These are phyloP conservation scores for Flaveria bidentis DNA, from an alignment of 129 eudicot genomes.

Conservation along the genomic window DNA sequence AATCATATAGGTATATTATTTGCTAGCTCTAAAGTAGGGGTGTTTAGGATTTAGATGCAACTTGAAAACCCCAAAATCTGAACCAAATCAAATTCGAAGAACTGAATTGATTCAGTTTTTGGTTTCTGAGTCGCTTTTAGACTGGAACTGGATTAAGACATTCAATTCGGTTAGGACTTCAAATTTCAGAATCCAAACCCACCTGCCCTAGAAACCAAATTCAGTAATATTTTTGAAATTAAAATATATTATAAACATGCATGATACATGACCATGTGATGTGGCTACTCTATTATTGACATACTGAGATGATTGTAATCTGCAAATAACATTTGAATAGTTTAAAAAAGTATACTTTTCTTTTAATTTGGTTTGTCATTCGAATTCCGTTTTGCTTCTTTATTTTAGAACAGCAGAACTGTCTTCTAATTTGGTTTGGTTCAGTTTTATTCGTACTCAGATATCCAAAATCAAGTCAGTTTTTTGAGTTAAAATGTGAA, in stretches of 20 bases:
- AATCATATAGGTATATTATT: conserved; percentile 16
- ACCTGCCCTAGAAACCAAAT: background rate
- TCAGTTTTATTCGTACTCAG: background rate
- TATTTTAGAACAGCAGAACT: background rate
- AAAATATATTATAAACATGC: background rate
- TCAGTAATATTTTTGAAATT: background rate
- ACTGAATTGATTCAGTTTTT: background rate
- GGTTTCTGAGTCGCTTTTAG: background rate
- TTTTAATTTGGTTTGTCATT: background rate
- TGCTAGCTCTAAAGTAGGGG: background rate
- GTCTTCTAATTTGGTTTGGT: background rate
- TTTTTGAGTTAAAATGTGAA: background rate
- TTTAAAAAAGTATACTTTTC: background rate
- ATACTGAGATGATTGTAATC: background rate
- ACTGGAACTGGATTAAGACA: background rate
- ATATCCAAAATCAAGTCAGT: background rate
- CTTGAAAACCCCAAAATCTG: background rate
- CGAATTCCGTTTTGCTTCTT: background rate
- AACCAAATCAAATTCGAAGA: background rate
- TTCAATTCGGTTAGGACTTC: background rate
- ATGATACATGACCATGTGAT: background rate
- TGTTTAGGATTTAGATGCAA: background rate
- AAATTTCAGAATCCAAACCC: background rate
- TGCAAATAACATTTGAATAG: background rate
- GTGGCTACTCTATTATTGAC: background rate